These are phyloP conservation scores for Penicillium sp. DNA, from an alignment of 2,329 filamentous ascomycete genomes.

Conservation along the genomic window DNA sequence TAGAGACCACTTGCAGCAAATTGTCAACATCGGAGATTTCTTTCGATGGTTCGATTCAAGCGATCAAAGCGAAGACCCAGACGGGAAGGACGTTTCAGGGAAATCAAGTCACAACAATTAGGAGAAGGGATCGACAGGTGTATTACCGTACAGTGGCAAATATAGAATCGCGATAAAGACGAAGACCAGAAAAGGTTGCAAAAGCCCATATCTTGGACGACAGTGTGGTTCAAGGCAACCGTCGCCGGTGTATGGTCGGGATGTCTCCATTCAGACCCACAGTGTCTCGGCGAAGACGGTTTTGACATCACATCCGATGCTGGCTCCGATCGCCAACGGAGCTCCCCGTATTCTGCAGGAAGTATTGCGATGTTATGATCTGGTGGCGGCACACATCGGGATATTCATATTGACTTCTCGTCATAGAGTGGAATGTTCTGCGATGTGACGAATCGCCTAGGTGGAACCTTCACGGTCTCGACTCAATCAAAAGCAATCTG, in stretches of 20 bases:
- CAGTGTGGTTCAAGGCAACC: conserved; percentile 3
- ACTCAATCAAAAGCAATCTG: conserved; percentile 6
- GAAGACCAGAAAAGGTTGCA: neutral
- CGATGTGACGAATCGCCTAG: neutral
- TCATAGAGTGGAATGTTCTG: neutral
- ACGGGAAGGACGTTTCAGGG: conserved; percentile 15
- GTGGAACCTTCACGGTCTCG: neutral
- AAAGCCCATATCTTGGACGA: neutral
- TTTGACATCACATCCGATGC: conserved; percentile 12
- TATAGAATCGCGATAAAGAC: neutral
- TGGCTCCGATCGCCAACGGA: neutral
- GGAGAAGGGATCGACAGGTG: conserved; percentile 14
- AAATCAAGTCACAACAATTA: conserved; percentile 4
- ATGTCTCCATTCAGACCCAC: conserved; percentile 8
- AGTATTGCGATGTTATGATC: neutral
- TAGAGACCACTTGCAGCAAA: neutral
- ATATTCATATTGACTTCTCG: neutral
- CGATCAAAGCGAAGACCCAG: conserved; percentile 5
- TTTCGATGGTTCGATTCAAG: neutral
- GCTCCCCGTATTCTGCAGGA: neutral
- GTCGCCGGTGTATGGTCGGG: neutral
- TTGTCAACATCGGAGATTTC: neutral
- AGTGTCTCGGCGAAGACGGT: conserved; percentile 8
- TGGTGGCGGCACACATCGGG: neutral
- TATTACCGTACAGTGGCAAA: neutral